A percentile compares a stretch with the other conserved stretches of the same genome.
Conservation (phyloP, 192 early-diverging fungal genomes). For the Lobulomyces angularis region DNA sequence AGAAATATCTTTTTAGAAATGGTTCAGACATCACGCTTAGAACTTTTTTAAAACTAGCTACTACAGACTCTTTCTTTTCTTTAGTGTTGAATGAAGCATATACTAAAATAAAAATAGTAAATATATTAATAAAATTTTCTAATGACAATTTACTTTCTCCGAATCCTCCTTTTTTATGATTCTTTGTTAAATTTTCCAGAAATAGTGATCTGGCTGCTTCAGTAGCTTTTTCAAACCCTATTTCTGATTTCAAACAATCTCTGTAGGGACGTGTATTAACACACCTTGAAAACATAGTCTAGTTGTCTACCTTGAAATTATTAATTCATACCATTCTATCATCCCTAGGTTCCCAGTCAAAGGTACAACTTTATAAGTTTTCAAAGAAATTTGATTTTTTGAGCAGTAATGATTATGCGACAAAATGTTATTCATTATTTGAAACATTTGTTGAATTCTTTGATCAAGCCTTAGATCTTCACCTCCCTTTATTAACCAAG, state of each 20-base stretch:
- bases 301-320: too few relatives aligned
- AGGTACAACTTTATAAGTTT: slow-evolving; percentile 60
- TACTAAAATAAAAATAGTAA: slow-evolving; percentile 13
- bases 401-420: slow-evolving; percentile 34
- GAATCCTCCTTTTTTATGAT: too few relatives aligned
- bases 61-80: slow-evolving; percentile 32
- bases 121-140: not conserved
- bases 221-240: too few relatives aligned
- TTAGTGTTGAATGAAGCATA: slow-evolving; percentile 43
- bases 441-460: slow-evolving; percentile 62
- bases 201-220: too few relatives aligned
- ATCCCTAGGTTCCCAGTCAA: slow-evolving; percentile 52
- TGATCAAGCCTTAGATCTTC: slow-evolving; percentile 72
- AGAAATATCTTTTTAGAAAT: slow-evolving; percentile 36
- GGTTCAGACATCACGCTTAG: slow-evolving; percentile 22
- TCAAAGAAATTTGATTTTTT: slow-evolving; percentile 40
- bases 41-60: slow-evolving; percentile 33
- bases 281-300: too few relatives aligned
- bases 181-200: too few relatives aligned
- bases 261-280: slow-evolving; percentile 56
- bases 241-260: slow-evolving; percentile 40
- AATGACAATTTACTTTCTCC: slow-evolving; percentile 1
- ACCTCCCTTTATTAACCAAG: slow-evolving; percentile 72
- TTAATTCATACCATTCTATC: slow-evolving; percentile 69
- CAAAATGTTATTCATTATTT: slow-evolving; percentile 65